These are phyloP conservation scores for Coccomyxa sp. DNA, from an alignment of 139 green algal genomes.

Conservation along the genomic window DNA sequence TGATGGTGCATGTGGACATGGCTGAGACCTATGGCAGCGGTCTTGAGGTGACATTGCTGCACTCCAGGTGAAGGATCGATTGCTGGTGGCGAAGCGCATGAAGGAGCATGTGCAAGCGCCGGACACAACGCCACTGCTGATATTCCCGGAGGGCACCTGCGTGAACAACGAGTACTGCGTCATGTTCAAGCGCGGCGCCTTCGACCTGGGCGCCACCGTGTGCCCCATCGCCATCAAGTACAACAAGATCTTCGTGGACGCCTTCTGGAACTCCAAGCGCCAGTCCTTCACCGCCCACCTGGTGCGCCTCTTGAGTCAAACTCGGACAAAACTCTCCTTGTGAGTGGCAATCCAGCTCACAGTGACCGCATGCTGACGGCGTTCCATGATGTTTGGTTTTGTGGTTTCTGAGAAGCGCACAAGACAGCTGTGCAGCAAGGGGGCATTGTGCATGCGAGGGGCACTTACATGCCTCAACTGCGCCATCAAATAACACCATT, in stretches of 20 bases:
- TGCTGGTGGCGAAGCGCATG: slow-evolving; percentile 75
- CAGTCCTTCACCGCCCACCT: slow-evolving; percentile 93
- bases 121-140: slow-evolving; percentile 84
- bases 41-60: neutral
- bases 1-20: too few species aligned
- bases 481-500: too few species aligned
- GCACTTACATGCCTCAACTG: too few species aligned
- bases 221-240: slow-evolving; percentile 98
- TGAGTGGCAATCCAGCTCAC: too few species aligned
- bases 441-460: too few species aligned
- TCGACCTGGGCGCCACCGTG: slow-evolving; percentile 83
- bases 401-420: neutral
- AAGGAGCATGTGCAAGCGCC: slow-evolving; percentile 68
- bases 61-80: slow-evolving; percentile 77
- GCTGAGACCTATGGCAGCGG: too few species aligned
- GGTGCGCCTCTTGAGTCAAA: slow-evolving; percentile 9
- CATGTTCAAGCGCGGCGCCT: slow-evolving; percentile 98
- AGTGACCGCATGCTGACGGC: too few species aligned
- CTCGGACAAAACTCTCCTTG: too few species aligned
- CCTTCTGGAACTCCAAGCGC: slow-evolving; percentile 92
- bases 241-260: slow-evolving; percentile 99
- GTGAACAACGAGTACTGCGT: slow-evolving; percentile 99
- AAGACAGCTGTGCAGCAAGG: too few species aligned
- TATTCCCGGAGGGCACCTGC: slow-evolving; percentile 99
- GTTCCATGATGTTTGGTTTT: too few species aligned